phyloP scores from a whole-genome alignment of 1,284 basidiomycete genomes.

The Puccinia brachypodii region DNA sequence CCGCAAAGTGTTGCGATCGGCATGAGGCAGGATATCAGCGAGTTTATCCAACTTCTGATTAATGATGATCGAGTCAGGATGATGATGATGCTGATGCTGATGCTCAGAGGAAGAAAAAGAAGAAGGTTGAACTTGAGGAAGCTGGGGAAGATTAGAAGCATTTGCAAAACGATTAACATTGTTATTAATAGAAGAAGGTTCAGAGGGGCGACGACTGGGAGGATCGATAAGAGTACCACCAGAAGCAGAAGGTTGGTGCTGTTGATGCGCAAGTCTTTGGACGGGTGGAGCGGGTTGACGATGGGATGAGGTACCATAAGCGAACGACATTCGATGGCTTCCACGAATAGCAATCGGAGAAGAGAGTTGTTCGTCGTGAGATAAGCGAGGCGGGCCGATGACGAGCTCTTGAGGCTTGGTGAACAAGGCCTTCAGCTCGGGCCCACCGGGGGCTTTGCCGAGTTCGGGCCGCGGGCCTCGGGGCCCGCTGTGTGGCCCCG shows the following conservation, averaged over 20 bases:
- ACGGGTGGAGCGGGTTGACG: background rate
- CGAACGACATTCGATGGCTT: background rate
- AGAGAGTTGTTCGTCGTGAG: background rate
- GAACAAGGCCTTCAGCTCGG: background rate
- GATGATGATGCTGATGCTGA: background rate
- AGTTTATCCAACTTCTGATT: constrained; percentile 8
- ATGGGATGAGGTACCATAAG: background rate
- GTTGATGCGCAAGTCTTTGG: background rate
- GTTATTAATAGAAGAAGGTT: background rate
- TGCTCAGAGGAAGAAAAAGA: background rate
- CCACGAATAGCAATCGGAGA: background rate
- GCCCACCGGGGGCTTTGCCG: background rate
- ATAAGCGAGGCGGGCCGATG: background rate
- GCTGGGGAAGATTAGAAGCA: no score
- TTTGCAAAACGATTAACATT: no score
- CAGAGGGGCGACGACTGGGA: background rate
- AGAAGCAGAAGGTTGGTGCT: background rate
- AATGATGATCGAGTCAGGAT: background rate
- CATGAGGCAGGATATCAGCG: constrained; percentile 11
- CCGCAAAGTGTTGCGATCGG: background rate
- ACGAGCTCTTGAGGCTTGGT: background rate
- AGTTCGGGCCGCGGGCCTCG: background rate
- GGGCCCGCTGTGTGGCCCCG: background rate
- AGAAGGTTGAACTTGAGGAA: no score
- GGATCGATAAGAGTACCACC: background rate